Base-by-base conservation (phyloP, 2,329 filamentous ascomycete genomes). In the Ophiosphaerella korrae region DNA sequence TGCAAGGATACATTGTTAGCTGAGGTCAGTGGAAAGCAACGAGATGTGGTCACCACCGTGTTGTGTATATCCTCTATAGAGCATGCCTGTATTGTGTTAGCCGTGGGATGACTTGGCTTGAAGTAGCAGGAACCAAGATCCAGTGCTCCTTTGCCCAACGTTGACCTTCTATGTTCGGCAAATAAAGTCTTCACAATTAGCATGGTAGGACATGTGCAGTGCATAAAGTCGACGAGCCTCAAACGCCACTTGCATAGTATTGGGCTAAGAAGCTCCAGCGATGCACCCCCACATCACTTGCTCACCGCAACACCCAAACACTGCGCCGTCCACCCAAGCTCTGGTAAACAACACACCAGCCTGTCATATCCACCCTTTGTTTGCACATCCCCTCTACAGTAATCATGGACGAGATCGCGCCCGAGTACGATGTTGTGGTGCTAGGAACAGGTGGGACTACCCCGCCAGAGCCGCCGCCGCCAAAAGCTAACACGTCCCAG, bases 361-460 rank as follows among this genome's bases (percentile, higher is more conserved):
- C 57, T 55, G 39, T 42, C 50, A 46, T 43, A 39, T 50, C 40
- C 45, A 58, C 54, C 56, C 52, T 47, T 53, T 38, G 37, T 53
- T 50, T 48, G 39, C 33, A 58, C 53, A 54, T 45, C 40, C 48
- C 34, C 44, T 29, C 39, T 45, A 40, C 38, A 12, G 49, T 49
- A 78, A 84, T 58, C 79, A 97, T 97, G 94, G 94, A 97, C 75
- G 94, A 97, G 79, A 96, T 99, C 74, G 91, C 92, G 66, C 90
- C 91, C 74, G 92, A 97, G 79, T 99, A 99, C 84, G 94, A 99
- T 84, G 90, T 97, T 77, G 87, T 99, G 75, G 94, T 99, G 75
- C 86, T 99, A 75, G 94, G 94, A 84, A 99, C 94, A 76, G 92
- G 92, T 96, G 82, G 73, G 85, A 78, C 66, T 69, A 70, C 75